Evolutionary conservation across 1,284 basidiomycete genomes (phyloP).

Genomic region (Tetrapyrgos nigripes): DNA sequence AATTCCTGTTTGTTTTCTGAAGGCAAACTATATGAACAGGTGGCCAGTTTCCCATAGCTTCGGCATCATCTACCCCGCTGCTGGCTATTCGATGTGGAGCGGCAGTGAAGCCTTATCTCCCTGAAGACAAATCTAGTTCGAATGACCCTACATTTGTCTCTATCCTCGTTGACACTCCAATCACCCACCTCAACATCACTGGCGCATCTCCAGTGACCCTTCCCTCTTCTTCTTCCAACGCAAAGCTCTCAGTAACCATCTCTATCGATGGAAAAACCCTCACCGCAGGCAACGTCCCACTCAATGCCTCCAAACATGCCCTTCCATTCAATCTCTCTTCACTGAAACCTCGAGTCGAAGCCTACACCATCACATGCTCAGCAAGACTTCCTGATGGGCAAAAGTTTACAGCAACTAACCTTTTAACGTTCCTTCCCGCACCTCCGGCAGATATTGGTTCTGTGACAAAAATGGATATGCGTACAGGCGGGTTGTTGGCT

Average conservation of each 20-base stretch:
- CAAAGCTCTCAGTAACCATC: conserved; percentile 45
- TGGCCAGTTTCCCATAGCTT: conserved; percentile 64
- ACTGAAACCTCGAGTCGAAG: conserved; percentile 49
- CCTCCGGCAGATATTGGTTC: conserved; percentile 49
- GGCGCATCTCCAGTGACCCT: conserved; percentile 54
- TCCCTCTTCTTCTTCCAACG: conserved; percentile 22
- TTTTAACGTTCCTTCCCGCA: conserved; percentile 65
- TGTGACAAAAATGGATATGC: conserved; percentile 73
- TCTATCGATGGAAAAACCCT: conserved; percentile 47
- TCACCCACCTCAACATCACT: conserved; percentile 55
- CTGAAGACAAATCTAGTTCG: conserved; percentile 47
- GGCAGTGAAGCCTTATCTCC: conserved; percentile 71
- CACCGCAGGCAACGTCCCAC: conserved; percentile 49
- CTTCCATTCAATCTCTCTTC: conserved; percentile 55
- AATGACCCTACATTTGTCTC: conserved; percentile 38
- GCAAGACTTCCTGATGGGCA: conserved; percentile 43
- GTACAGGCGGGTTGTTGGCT: conserved; percentile 71
- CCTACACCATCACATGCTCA: conserved; percentile 60
- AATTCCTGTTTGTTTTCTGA: neutral
- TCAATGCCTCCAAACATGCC: conserved; percentile 58
- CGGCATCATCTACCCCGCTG: conserved; percentile 53
- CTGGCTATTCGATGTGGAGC: conserved; percentile 73
- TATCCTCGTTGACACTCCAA: conserved; percentile 64
- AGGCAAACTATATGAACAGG: conserved; percentile 17
- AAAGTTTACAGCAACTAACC: conserved; percentile 50